Evolutionary conservation across 108 stramenopile species (phyloP), one percentile per base, ranked within the genome.

Genomic region (Pseudonitzschia multistriata): DNA sequence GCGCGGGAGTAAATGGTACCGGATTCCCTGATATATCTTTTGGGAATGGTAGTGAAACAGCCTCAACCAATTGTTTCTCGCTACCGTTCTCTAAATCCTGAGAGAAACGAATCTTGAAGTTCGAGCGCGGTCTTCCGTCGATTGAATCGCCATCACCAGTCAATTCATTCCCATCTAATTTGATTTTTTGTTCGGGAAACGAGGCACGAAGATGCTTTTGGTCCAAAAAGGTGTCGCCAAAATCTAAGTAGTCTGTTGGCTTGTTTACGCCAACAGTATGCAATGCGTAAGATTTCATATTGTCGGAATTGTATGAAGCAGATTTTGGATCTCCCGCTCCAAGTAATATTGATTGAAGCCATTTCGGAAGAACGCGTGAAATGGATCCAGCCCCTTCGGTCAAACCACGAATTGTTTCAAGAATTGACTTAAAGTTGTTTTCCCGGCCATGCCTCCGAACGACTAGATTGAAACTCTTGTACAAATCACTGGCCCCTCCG

Each of bases 371-470:
- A 5, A 92, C 95, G 22, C 88, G 67, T 59, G 80, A 78, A 68
- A 95, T 90, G 11, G 93, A 91, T 37, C 84, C 80, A 11, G 85
- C 76, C 0, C 92, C 92, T 19, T 82, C 81, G 47, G 77, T 70
- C 76, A 97, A 65, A 36, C 88, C 81, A 42, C 96, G 89, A 34
- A 98, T 95, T 8, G 96, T 96, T 70, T 96, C 95, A 30, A 99
- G 71, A 13, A 97, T 83, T 24, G 95, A 74, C 79, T 94, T 96
- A 86, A 97, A 97, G 77, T 98, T 99, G 71, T 99, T 98, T 66
- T 96, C 97, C 45, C 85, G 66, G 8, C 95, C 92, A 30, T 94
- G 82, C 10, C 98, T 73, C 37, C 97, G 73, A 7, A 99, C 84
- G 4, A 99, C 76, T 15, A 99, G 60, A 76, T 99, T 99, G 27